A percentile compares a stretch with the other conserved stretches of the same genome.
These are phyloP conservation scores for Chloroidium sp. DNA, from an alignment of 163 green algal species.

Conservation along the genomic window DNA sequence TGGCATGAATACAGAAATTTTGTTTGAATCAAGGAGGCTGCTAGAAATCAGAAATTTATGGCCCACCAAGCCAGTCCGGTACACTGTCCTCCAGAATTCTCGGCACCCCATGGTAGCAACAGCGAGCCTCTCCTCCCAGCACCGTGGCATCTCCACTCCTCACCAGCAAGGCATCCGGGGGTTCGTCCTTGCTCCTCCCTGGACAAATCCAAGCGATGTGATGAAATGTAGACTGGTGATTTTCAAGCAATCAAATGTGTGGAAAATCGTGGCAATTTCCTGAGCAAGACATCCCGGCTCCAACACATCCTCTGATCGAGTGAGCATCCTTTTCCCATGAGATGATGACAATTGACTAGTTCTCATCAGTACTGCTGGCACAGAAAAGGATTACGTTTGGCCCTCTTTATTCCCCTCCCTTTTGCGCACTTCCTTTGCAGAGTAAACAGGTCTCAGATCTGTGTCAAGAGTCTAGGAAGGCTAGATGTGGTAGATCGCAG, in stretches of 20 bases:
- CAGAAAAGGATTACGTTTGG: too few species aligned
- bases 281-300: background rate
- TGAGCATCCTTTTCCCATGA: too few species aligned
- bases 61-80: background rate
- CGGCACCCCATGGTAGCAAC: constrained; percentile 74
- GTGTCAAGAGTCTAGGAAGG: too few species aligned
- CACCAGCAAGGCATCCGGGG: constrained; percentile 63
- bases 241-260: too few species aligned
- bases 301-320: background rate
- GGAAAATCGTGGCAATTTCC: background rate
- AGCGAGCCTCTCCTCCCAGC: constrained; percentile 51
- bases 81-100: constrained; percentile 25
- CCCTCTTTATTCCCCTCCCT: too few species aligned
- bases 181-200: constrained; percentile 31
- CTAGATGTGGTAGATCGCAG: too few species aligned
- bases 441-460: too few species aligned
- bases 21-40: constrained; percentile 10
- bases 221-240: too few species aligned
- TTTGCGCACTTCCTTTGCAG: too few species aligned
- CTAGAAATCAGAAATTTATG: too few species aligned
- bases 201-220: background rate
- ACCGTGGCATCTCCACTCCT: constrained; percentile 74
- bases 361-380: too few species aligned
- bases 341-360: background rate
- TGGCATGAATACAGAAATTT: constrained; percentile 40